Evolutionary conservation across 2,329 filamentous ascomycete species (phyloP).

Genomic region (Fonsecaea pugnacius): DNA sequence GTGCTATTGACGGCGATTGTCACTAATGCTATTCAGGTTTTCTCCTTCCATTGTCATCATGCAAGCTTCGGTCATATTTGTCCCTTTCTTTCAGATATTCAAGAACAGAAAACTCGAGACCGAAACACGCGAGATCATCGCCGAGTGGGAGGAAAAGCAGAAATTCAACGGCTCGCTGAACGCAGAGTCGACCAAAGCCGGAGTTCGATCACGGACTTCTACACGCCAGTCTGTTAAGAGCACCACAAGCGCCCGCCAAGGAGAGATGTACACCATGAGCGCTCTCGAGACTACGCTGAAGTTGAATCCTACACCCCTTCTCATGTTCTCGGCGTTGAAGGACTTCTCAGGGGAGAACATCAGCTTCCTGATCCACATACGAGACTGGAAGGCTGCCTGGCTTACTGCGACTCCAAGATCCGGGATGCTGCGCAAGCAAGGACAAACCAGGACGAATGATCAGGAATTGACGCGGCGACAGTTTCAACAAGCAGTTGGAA

Average conservation of each 20-base stretch:
- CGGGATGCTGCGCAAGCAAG: constrained; percentile 33
- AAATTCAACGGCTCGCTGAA: constrained; percentile 40
- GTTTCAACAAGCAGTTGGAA: constrained; percentile 63
- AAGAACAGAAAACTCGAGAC: constrained; percentile 42
- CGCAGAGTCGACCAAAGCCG: constrained; percentile 40
- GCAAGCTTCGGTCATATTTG: constrained; percentile 66
- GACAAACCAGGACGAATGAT: constrained; percentile 33
- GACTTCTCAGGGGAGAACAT: constrained; percentile 76
- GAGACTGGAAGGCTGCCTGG: constrained; percentile 59
- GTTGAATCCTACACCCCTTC: constrained; percentile 62
- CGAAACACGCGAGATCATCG: constrained; percentile 45
- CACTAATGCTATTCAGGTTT: constrained; percentile 44
- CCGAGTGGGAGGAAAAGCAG: constrained; percentile 46
- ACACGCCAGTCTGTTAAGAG: constrained; percentile 46
- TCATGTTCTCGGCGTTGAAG: constrained; percentile 66
- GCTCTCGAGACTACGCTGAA: constrained; percentile 66
- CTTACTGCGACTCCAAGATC: constrained; percentile 18
- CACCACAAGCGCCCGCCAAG: constrained; percentile 44
- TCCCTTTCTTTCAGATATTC: constrained; percentile 64
- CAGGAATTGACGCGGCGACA: constrained; percentile 52
- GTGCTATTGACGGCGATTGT: constrained; percentile 1
- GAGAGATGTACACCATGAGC: constrained; percentile 61
- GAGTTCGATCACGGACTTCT: constrained; percentile 39
- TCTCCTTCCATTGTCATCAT: constrained; percentile 65
- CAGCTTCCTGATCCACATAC: constrained; percentile 64